Evolutionary conservation across 2,329 filamentous ascomycete genomes (phyloP), one percentile per base, ranked within the genome.

Genomic region (Colletotrichum sp.): DNA sequence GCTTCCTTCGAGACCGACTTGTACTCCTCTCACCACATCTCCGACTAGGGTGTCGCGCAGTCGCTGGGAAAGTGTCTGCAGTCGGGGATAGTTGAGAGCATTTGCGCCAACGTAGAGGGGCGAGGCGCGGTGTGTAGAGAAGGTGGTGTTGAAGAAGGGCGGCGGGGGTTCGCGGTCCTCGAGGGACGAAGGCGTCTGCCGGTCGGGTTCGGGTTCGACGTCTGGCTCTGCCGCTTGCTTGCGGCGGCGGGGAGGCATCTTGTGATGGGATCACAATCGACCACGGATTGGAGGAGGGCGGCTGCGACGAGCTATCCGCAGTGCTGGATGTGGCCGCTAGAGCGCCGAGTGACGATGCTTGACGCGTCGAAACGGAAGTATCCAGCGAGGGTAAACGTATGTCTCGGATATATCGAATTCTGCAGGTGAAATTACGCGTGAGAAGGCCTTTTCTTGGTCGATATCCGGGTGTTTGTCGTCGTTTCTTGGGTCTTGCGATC

Each of bases 21-120:
- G 89, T 21, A 92, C 87, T 58, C 90, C 90, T 71, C 90, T 88
- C n/a, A 92, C 89, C 2, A 91, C 87, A 77, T 92, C 90, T 18
- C 90, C 90, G 0, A 91, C 89, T 0, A 92, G 85, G 2, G 85
- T 85, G 63, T 92, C 90, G 52, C 90, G 87, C 3, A 92, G 81
- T 3, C 88, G 85, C 9, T 85, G 85, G 1, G 88, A 86, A 1
- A 92, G 83, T 0, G 80, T 71, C 16, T 84, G 81, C 4, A 92
- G 84, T 4, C 86, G 85, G 0, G 79, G 56, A 0, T 81, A 62
- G 0, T 83, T 83, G 1, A 91, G 83, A 1, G 78, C 55, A 4
- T 86, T 81, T 4, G 81, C 69, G 28, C 89, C 89, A 26, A 90
- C 74, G 79, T 88, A 87, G 1, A 92, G 83, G 2, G 90, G 89